Percentiles rank a stretch among this genome's conserved stretches.
phyloP scores from a whole-genome alignment of 2,329 filamentous ascomycete genomes.

The Aureobasidium mangrovei region DNA sequence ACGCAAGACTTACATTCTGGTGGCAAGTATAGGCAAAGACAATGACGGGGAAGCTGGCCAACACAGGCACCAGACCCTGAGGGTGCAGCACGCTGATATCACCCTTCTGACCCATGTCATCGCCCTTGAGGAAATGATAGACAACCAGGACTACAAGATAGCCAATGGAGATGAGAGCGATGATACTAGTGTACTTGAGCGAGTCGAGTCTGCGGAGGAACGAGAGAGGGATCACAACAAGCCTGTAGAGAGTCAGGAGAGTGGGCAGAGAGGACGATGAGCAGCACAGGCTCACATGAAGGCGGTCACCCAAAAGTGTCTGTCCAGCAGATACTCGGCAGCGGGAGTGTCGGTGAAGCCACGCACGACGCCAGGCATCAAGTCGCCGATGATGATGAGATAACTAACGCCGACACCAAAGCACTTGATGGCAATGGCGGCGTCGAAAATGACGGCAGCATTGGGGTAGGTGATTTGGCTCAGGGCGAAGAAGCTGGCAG shows the following conservation, averaged over 20 bases:
- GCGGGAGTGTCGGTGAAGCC: conserved; percentile 60
- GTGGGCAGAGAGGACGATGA: not conserved
- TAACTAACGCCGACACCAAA: conserved; percentile 97
- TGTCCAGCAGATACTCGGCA: conserved; percentile 69
- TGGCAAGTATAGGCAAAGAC: conserved; percentile 99
- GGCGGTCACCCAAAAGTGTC: conserved; percentile 94
- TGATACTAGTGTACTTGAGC: conserved; percentile 90
- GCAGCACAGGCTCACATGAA: conserved; percentile 62
- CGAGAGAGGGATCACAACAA: conserved; percentile 87
- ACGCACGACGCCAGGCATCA: conserved; percentile 89
- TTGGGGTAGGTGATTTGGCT: conserved; percentile 96
- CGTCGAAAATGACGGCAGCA: conserved; percentile 88
- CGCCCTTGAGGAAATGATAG: conserved; percentile 75
- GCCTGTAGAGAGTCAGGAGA: conserved; percentile 39
- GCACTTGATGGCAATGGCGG: conserved; percentile 93
- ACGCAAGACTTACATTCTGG: conserved; percentile 62
- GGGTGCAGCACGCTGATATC: conserved; percentile 68
- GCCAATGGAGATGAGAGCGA: conserved; percentile 85
- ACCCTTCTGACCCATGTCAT: conserved; percentile 64
- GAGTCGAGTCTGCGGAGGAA: conserved; percentile 89
- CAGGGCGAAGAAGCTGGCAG: conserved; percentile 88
- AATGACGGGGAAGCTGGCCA: conserved; percentile 86
- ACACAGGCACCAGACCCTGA: conserved; percentile 66
- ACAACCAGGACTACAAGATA: conserved; percentile 90
- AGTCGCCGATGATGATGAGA: conserved; percentile 94